Evolutionary conservation across 2,329 filamentous ascomycete genomes (phyloP).

Genomic region (Aureobasidium sp.): DNA sequence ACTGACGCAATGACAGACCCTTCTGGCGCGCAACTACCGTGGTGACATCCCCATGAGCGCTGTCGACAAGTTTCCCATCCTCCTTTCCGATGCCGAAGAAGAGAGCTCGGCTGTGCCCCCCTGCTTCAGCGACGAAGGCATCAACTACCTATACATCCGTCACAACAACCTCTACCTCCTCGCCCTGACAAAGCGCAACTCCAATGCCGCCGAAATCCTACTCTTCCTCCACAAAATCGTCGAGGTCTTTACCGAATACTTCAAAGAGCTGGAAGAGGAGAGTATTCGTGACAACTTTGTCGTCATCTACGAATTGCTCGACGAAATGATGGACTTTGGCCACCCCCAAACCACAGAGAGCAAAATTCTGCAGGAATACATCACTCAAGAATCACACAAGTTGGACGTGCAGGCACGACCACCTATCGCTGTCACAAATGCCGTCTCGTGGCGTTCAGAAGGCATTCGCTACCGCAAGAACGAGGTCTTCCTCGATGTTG

Average conservation of each 20-base stretch:
- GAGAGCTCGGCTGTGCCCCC: conserved; percentile 95
- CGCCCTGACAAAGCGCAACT: conserved; percentile 95
- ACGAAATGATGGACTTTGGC: conserved; percentile 99
- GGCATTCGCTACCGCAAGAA: conserved; percentile 98
- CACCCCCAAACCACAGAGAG: conserved; percentile 97
- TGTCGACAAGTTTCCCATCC: conserved; percentile 93
- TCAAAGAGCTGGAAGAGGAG: conserved; percentile 97
- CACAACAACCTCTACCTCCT: conserved; percentile 99
- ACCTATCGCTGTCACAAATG: conserved; percentile 96
- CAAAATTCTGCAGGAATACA: conserved; percentile 95
- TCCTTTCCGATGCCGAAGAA: conserved; percentile 97
- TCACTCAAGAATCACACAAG: conserved; percentile 98
- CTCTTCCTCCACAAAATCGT: conserved; percentile 97
- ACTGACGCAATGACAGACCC: conserved; percentile 56
- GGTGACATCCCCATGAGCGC: conserved; percentile 99
- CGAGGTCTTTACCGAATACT: conserved; percentile 99
- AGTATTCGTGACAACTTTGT: conserved; percentile 99
- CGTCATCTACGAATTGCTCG: conserved; percentile 94
- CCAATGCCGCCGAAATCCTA: conserved; percentile 95
- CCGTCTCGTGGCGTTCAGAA: conserved; percentile 95
- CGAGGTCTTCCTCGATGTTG: conserved; percentile 95
- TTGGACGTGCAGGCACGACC: conserved; percentile 92
- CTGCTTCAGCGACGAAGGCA: conserved; percentile 96
- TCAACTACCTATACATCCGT: conserved; percentile 99
- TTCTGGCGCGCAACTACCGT: conserved; percentile 95